phyloP scores from a whole-genome alignment of 768 basidiomycete species.

The Suillus ampliporus region DNA sequence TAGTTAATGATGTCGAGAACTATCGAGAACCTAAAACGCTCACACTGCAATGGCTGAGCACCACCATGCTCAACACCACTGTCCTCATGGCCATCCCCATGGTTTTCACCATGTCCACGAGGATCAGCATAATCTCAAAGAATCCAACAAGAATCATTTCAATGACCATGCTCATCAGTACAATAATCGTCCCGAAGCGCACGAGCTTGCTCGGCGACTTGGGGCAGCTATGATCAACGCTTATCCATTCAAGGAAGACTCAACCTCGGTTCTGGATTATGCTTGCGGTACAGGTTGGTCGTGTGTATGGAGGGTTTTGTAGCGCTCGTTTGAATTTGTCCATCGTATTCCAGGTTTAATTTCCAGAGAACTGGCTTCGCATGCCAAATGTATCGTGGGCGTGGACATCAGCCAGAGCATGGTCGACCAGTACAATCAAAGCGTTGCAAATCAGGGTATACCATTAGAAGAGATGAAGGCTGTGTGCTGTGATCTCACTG shows the following conservation, averaged over 20 bases:
- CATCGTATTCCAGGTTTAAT: conserved; percentile 53
- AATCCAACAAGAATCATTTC: conserved; percentile 34
- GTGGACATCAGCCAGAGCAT: conserved; percentile 77
- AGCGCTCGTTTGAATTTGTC: background rate
- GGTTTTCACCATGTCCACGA: background rate
- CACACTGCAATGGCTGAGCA: conserved; percentile 9
- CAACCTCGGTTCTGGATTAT: conserved; percentile 70
- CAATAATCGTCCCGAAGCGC: conserved; percentile 27
- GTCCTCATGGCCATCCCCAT: conserved; percentile 3
- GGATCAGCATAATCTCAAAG: conserved; percentile 18
- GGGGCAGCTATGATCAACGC: conserved; percentile 35
- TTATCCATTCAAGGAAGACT: conserved; percentile 58
- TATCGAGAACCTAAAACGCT: background rate
- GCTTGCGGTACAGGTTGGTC: conserved; percentile 73
- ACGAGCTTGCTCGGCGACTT: conserved; percentile 27
- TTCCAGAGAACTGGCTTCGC: conserved; percentile 62
- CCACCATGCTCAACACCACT: conserved; percentile 6
- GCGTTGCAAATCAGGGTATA: conserved; percentile 65
- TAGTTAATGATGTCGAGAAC: too few relatives aligned
- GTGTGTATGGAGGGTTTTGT: background rate
- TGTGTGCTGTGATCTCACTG: conserved; percentile 55
- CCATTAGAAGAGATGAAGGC: conserved; percentile 70
- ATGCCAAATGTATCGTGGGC: conserved; percentile 68
- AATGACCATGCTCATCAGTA: conserved; percentile 30
- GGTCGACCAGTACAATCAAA: conserved; percentile 69